Evolutionary conservation across 2,329 filamentous ascomycete species (phyloP), one percentile per base, ranked within the genome.

Genomic region (Trichoderma atrobrunneum): DNA sequence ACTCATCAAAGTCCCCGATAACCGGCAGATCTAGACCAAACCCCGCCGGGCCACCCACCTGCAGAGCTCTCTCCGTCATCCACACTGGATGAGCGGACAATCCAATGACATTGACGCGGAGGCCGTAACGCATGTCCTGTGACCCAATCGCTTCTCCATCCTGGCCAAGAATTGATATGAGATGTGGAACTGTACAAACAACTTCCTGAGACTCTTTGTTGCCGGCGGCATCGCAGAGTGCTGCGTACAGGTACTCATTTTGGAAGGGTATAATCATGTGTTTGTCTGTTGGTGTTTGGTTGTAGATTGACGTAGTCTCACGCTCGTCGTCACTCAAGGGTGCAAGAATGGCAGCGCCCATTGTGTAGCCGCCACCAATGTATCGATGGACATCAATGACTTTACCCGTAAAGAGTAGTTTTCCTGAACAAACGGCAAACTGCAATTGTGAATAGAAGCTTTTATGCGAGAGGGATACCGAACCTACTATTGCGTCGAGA

Each of bases 81-180:
- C 87, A 88, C 11, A 87, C 74, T 0, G 85, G 85, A 72, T 86
- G 85, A 1, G 85, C 83, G 3, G 85, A 80, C 39, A 88, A 78
- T 0, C 81, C 86, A 72, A 88, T 84, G 1, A 88, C 85, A 30
- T 78, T 84, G 0, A 88, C 86, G 3, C 82, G 79, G 3, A 88
- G 74, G 0, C 87, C 87, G 68, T 87, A 88, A 12, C 86, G 81
- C 34, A 87, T 78, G 26, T 87, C 85, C 14, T 84, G 83, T 1
- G 85, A 85, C 0, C 85, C 85, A 5, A 87, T 80, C 0, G 85
- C 85, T 63, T 85, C 84, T 0, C 86, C 85, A 66, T 86, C 84
- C 34, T 81, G 80, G 1, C 80, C 81, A 0, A 82, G 76, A 3
- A 82, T 78, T 0, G 81, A 82, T 1, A 82, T 82, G 0, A 82